Evolutionary conservation across 2,329 filamentous ascomycete genomes (phyloP).

Genomic region (Cordyceps cicadae): DNA sequence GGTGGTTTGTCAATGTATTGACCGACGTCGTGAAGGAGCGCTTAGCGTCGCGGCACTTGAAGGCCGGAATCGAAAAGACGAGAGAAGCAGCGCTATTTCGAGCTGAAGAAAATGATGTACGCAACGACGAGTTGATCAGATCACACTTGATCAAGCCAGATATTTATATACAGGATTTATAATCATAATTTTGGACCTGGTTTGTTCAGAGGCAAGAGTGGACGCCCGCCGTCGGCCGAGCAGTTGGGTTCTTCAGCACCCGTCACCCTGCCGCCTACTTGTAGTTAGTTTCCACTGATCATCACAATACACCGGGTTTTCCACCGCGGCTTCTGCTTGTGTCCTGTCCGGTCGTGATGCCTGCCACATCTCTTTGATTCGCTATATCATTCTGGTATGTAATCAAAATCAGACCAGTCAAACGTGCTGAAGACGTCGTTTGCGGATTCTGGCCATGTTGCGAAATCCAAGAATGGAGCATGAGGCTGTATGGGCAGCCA

Average conservation of each 20-base stretch:
- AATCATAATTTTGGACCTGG: background rate
- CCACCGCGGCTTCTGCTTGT: too few species aligned
- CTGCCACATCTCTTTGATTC: too few species aligned
- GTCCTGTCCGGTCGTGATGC: too few species aligned
- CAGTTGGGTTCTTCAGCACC: too few species aligned
- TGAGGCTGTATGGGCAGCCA: background rate
- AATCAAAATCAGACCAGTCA: background rate
- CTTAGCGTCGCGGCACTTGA: background rate
- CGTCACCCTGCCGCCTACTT: too few species aligned
- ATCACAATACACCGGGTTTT: too few species aligned
- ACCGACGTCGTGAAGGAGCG: background rate
- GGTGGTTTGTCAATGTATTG: background rate
- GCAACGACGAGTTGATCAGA: background rate
- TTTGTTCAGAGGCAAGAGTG: too few species aligned
- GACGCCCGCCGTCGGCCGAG: too few species aligned
- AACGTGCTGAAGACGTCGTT: background rate
- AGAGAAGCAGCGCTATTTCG: background rate
- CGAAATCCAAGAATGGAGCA: background rate
- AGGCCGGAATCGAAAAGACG: background rate
- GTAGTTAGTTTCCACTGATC: too few species aligned
- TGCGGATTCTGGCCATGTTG: background rate
- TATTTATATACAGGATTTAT: background rate
- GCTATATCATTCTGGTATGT: background rate
- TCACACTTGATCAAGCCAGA: background rate
- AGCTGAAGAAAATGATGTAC: background rate